Percentiles rank a stretch among this genome's conserved stretches.
Conservation (phyloP, 805 yeast species). For the Ogataea pini region DNA sequence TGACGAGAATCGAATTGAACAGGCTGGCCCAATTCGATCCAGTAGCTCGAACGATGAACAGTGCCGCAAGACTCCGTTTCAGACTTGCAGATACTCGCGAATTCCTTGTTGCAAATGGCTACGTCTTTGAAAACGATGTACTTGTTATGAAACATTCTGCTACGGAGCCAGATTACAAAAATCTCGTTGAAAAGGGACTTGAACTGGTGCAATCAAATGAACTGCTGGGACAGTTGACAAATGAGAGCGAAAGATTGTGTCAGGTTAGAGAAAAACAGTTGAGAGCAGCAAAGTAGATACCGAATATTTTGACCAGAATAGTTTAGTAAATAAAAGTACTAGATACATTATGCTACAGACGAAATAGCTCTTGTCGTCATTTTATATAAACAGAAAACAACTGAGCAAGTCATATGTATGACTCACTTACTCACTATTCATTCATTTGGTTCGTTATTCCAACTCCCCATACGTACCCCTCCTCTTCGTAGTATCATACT, state of each 20-base stretch:
- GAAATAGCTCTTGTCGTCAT: background rate
- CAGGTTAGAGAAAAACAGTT: slow-evolving; percentile 1
- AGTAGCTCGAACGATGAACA: background rate
- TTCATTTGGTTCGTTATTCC: slow-evolving; percentile 14
- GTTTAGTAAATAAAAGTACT: background rate
- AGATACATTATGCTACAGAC: background rate
- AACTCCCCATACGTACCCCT: slow-evolving; percentile 39
- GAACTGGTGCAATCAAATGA: background rate
- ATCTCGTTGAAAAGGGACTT: background rate
- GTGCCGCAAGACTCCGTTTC: slow-evolving; percentile 1
- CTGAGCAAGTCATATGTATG: too few relatives aligned
- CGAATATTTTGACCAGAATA: too few relatives aligned
- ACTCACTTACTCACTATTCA: too few relatives aligned
- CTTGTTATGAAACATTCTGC: background rate
- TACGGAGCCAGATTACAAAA: background rate
- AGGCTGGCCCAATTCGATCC: slow-evolving; percentile 12
- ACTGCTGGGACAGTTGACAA: background rate
- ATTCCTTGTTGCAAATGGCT: slow-evolving; percentile 14
- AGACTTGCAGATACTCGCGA: slow-evolving; percentile 9
- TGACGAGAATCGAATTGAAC: slow-evolving; percentile 5
- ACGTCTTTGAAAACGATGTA: slow-evolving; percentile 10
- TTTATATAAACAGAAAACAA: too few relatives aligned
- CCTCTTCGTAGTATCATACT: slow-evolving; percentile 90
- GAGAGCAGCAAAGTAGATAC: background rate
- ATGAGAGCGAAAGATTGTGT: slow-evolving; percentile 1